Conservation (phyloP, 2,329 filamentous ascomycete species). For the Botrytis fabae region DNA sequence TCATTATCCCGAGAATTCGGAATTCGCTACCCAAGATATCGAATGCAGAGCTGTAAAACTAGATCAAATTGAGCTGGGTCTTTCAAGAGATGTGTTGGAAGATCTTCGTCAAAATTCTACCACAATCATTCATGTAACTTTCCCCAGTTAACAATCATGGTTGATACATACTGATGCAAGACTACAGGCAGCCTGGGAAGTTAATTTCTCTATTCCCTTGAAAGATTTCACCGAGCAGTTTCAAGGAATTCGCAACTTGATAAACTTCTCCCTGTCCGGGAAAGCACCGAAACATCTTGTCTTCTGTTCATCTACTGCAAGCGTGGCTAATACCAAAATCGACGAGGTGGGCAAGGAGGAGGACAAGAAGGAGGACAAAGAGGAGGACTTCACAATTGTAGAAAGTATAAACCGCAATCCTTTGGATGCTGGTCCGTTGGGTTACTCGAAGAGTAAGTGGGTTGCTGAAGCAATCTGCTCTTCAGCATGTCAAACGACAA, state of each 20-base stretch:
- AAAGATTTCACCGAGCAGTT: slow-evolving; percentile 57
- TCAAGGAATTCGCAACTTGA: slow-evolving; percentile 49
- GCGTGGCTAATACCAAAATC: slow-evolving; percentile 40
- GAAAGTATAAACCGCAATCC: slow-evolving; percentile 3
- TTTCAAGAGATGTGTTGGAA: slow-evolving; percentile 44
- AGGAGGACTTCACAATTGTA: not conserved
- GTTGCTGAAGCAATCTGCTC: slow-evolving; percentile 57
- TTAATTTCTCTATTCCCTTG: slow-evolving; percentile 62
- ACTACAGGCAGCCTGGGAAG: slow-evolving; percentile 55
- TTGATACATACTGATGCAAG: not conserved
- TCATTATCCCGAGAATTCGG: slow-evolving; percentile 26
- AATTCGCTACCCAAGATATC: slow-evolving; percentile 21
- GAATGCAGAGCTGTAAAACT: slow-evolving; percentile 47
- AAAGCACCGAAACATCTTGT: slow-evolving; percentile 40
- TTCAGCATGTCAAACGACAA: slow-evolving; percentile 38
- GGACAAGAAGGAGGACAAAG: too few relatives aligned
- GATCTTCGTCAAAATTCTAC: slow-evolving; percentile 26
- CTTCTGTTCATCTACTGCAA: slow-evolving; percentile 56
- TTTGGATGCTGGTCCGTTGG: slow-evolving; percentile 47
- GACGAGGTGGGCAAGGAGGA: not conserved
- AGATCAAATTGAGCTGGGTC: slow-evolving; percentile 49
- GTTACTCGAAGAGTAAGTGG: slow-evolving; percentile 59
- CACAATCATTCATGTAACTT: slow-evolving; percentile 56
- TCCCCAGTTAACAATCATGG: not conserved
- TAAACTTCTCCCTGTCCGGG: slow-evolving; percentile 46